A percentile compares a stretch with the other conserved stretches of the same genome.
These are phyloP conservation scores for Ophiostoma populinum DNA, from an alignment of 2,329 filamentous ascomycete species.

Conservation along the genomic window DNA sequence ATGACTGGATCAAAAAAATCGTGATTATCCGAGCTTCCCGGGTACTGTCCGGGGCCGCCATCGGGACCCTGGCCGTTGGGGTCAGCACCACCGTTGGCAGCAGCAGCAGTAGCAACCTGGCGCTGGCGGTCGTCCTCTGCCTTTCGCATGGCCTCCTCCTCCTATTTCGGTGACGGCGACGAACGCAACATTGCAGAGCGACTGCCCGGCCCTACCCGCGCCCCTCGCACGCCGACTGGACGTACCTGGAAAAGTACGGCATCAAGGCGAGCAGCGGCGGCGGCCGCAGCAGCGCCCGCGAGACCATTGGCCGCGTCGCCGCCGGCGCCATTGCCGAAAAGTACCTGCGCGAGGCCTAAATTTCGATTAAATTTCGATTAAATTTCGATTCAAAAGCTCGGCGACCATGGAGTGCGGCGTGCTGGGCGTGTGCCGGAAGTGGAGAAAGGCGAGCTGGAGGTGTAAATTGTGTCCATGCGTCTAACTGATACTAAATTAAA, in stretches of 20 bases:
- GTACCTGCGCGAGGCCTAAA: conserved; percentile 65
- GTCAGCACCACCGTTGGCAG: conserved; percentile 34
- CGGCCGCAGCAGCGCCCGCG: conserved; percentile 77
- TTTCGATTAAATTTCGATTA: too few species aligned
- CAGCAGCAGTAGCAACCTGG: conserved; percentile 37
- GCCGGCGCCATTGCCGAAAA: conserved; percentile 89
- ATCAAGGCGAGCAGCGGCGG: conserved; percentile 83
- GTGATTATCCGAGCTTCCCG: too few species aligned
- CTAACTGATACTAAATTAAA: conserved; percentile 7
- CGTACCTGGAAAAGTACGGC: conserved; percentile 93
- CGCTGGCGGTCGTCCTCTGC: conserved; percentile 75
- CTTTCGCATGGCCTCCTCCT: conserved; percentile 81
- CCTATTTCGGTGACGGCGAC: conserved; percentile 81
- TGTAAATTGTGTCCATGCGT: too few species aligned
- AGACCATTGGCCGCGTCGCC: conserved; percentile 86
- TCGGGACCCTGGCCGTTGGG: conserved; percentile 28
- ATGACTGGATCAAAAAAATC: too few species aligned
- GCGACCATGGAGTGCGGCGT: too few species aligned
- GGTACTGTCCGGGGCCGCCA: conserved; percentile 36
- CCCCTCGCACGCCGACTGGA: conserved; percentile 89
- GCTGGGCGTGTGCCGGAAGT: too few species aligned
- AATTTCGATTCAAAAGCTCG: too few species aligned
- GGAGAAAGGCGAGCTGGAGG: too few species aligned
- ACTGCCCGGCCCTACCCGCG: conserved; percentile 88
- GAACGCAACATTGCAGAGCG: conserved; percentile 74